Conservation (phyloP, 805 yeast species). For the Teunomyces atbi region DNA sequence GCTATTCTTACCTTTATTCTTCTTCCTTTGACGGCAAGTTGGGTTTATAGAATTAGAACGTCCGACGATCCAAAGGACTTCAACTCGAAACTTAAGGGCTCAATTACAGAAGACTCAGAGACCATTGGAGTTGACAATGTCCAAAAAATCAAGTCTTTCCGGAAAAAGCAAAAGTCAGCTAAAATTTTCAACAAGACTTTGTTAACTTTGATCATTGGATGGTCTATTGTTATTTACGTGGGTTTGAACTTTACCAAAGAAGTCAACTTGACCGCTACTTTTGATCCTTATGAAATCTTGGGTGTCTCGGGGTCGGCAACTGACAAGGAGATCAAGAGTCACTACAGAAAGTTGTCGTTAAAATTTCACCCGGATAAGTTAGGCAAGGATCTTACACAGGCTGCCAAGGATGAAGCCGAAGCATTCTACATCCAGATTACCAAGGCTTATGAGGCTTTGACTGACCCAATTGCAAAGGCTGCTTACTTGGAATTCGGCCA, state of each 20-base stretch:
- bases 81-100: conserved; percentile 28
- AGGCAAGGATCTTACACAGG: conserved; percentile 57
- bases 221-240: conserved; percentile 52
- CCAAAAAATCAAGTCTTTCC: conserved; percentile 23
- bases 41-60: conserved; percentile 15
- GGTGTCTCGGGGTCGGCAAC: conserved; percentile 66
- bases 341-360: conserved; percentile 82
- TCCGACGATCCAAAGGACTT: conserved; percentile 17
- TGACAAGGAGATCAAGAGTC: conserved; percentile 75
- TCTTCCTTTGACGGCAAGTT: conserved; percentile 57
- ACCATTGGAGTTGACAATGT: conserved; percentile 31
- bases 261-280: conserved; percentile 49
- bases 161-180: conserved; percentile 26
- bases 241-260: conserved; percentile 39
- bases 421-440: conserved; percentile 75
- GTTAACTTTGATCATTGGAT: conserved; percentile 47
- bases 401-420: conserved; percentile 60
- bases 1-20: conserved; percentile 68
- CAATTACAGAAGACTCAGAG: conserved; percentile 30
- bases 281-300: conserved; percentile 90
- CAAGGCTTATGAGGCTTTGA: conserved; percentile 91
- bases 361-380: conserved; percentile 94
- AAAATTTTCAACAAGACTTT: conserved; percentile 39
- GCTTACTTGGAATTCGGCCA: conserved; percentile 89
- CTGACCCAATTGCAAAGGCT: conserved; percentile 81